Percentiles rank a stretch among this genome's conserved stretches.
These are phyloP conservation scores for Ascoidea tarda DNA, from an alignment of 805 yeast genomes.

Conservation along the genomic window DNA sequence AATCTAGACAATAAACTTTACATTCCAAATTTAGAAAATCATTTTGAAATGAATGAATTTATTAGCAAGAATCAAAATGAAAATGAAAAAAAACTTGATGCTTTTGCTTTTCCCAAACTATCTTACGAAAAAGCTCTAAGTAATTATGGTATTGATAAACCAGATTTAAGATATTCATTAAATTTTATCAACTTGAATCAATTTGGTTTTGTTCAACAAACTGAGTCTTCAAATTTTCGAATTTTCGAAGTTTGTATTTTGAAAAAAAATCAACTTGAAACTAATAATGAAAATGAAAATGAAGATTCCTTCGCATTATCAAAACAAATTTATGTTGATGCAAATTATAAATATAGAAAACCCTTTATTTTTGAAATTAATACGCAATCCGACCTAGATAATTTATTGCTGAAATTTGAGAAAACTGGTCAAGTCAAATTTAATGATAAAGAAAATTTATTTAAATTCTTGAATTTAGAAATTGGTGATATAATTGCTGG, in stretches of 20 bases:
- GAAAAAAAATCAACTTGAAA: slow-evolving; percentile 15
- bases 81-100: not conserved
- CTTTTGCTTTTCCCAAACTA: slow-evolving; percentile 26
- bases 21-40: slow-evolving; percentile 11
- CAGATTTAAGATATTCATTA: slow-evolving; percentile 63
- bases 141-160: slow-evolving; percentile 84
- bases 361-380: slow-evolving; percentile 45
- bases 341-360: slow-evolving; percentile 37
- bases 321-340: slow-evolving; percentile 21
- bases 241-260: slow-evolving; percentile 65
- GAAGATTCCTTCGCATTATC: slow-evolving; percentile 20
- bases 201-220: slow-evolving; percentile 19
- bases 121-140: slow-evolving; percentile 57
- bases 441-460: slow-evolving; percentile 18
- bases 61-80: slow-evolving; percentile 10
- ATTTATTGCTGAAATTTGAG: slow-evolving; percentile 28
- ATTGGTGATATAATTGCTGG: slow-evolving; percentile 69
- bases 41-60: slow-evolving; percentile 16
- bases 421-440: slow-evolving; percentile 16
- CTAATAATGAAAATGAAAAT: slow-evolving; percentile 22
- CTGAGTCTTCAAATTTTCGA: slow-evolving; percentile 35
- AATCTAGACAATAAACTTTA: slow-evolving; percentile 20
- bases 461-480: slow-evolving; percentile 24
- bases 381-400: slow-evolving; percentile 20
- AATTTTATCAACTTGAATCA: slow-evolving; percentile 33